phyloP scores from a whole-genome alignment of 225 moss, liverwort and hornwort species.

The Sphagnum tenellum region DNA sequence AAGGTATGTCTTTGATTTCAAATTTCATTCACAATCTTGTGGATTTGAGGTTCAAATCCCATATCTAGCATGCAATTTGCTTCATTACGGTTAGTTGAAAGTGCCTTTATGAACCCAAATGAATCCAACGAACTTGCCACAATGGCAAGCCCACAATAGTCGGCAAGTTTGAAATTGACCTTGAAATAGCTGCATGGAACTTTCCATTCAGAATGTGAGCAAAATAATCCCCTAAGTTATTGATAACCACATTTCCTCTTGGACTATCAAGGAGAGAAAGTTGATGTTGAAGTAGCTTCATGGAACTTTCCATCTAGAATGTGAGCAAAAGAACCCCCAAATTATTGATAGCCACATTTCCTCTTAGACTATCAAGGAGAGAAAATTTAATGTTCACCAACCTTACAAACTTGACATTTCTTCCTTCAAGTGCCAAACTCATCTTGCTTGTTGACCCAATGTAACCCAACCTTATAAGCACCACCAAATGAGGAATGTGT shows the following conservation, averaged over 20 bases:
- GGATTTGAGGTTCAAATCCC: constrained; percentile 98
- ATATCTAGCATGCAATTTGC: constrained; percentile 97
- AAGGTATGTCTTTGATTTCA: constrained; percentile 77
- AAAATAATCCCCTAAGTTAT: constrained; percentile 4
- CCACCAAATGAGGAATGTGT: neutral
- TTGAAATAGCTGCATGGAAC: constrained; percentile 1
- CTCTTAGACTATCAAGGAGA: constrained; percentile 22
- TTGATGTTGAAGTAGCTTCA: constrained; percentile 13
- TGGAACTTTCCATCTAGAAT: constrained; percentile 10
- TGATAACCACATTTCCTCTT: constrained; percentile 18
- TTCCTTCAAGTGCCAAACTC: constrained; percentile 38
- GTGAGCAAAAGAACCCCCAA: constrained; percentile 5
- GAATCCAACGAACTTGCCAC: constrained; percentile 10
- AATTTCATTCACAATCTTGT: constrained; percentile 93
- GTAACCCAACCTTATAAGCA: constrained; percentile 52
- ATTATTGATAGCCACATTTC: constrained; percentile 20
- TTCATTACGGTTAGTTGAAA: constrained; percentile 37
- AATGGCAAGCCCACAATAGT: constrained; percentile 18
- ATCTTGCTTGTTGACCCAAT: constrained; percentile 50
- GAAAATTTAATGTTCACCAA: constrained; percentile 48
- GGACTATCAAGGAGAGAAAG: constrained; percentile 28
- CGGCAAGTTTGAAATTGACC: neutral
- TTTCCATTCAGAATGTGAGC: constrained; percentile 12
- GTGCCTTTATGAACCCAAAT: no score
- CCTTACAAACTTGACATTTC: constrained; percentile 37